phyloP scores from a whole-genome alignment of 73 alveolate genomes.

The Paramecium octaurelia region DNA sequence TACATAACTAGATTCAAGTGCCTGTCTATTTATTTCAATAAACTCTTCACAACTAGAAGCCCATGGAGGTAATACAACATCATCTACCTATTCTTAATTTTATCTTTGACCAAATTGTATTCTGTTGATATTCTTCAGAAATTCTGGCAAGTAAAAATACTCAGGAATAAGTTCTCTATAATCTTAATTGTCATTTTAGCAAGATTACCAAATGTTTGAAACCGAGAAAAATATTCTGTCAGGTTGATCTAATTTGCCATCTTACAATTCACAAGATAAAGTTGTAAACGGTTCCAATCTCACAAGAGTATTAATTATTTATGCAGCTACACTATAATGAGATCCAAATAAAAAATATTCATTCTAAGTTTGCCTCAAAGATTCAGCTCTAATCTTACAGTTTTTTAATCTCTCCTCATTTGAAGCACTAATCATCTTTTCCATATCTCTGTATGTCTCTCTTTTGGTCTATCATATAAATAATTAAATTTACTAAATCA shows the following conservation, averaged over 20 bases:
- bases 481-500: constrained; percentile 54
- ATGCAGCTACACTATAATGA: constrained; percentile 73
- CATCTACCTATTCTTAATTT: constrained; percentile 67
- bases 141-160: constrained; percentile 80
- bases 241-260: constrained; percentile 80
- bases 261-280: constrained; percentile 73
- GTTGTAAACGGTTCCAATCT: constrained; percentile 82
- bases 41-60: constrained; percentile 64
- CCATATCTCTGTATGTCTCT: constrained; percentile 71
- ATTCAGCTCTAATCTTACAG: background rate
- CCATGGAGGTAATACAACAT: constrained; percentile 80
- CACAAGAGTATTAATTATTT: constrained; percentile 73
- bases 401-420: constrained; percentile 74
- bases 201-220: constrained; percentile 68
- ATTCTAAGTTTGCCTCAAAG: background rate
- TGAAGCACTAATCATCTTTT: constrained; percentile 78
- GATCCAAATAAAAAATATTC: constrained; percentile 67
- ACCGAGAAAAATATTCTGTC: constrained; percentile 78
- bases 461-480: background rate
- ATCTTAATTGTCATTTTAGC: constrained; percentile 73
- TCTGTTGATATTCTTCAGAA: constrained; percentile 66
- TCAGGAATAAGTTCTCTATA: constrained; percentile 96
- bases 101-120: constrained; percentile 68
- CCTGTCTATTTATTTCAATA: constrained; percentile 69
- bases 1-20: constrained; percentile 73